phyloP scores from a whole-genome alignment of 805 yeast species.

The Teunomyces atbi region DNA sequence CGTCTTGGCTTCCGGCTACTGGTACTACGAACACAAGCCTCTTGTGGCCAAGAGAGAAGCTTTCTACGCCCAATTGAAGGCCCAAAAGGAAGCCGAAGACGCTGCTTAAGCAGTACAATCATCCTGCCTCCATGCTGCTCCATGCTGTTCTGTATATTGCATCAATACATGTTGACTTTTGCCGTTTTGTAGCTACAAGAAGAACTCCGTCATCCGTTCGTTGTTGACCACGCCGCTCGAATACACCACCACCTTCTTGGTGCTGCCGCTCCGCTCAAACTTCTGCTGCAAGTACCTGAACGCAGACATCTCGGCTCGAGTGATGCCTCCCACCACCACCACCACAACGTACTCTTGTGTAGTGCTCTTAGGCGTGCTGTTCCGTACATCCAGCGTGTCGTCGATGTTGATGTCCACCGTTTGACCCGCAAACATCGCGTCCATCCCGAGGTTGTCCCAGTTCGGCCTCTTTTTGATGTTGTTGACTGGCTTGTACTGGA shows the following conservation, averaged over 20 bases:
- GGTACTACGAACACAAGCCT: slow-evolving; percentile 88
- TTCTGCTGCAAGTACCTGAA: slow-evolving; percentile 58
- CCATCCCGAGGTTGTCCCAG: slow-evolving; percentile 44
- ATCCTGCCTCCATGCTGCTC: background rate
- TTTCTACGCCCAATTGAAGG: slow-evolving; percentile 77
- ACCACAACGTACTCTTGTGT: slow-evolving; percentile 38
- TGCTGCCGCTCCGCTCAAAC: slow-evolving; percentile 22
- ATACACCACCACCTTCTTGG: slow-evolving; percentile 40
- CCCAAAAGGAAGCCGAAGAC: slow-evolving; percentile 64
- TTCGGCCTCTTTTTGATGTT: slow-evolving; percentile 37
- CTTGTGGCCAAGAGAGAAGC: slow-evolving; percentile 74
- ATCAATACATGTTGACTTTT: background rate
- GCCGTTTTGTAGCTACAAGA: background rate
- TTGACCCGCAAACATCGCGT: slow-evolving; percentile 42
- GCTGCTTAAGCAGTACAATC: slow-evolving; percentile 18
- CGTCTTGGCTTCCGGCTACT: slow-evolving; percentile 59
- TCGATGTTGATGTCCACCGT: slow-evolving; percentile 36
- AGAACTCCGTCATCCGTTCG: slow-evolving; percentile 3
- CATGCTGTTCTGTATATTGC: background rate
- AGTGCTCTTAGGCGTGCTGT: background rate
- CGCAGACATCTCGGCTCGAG: slow-evolving; percentile 79
- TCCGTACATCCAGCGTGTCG: slow-evolving; percentile 19
- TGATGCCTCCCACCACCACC: slow-evolving; percentile 78
- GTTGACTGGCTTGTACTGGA: slow-evolving; percentile 40
- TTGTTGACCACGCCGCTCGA: slow-evolving; percentile 30